Evolutionary conservation across 805 yeast genomes (phyloP).

Genomic region (Metschnikowia chrysomelidarum): DNA sequence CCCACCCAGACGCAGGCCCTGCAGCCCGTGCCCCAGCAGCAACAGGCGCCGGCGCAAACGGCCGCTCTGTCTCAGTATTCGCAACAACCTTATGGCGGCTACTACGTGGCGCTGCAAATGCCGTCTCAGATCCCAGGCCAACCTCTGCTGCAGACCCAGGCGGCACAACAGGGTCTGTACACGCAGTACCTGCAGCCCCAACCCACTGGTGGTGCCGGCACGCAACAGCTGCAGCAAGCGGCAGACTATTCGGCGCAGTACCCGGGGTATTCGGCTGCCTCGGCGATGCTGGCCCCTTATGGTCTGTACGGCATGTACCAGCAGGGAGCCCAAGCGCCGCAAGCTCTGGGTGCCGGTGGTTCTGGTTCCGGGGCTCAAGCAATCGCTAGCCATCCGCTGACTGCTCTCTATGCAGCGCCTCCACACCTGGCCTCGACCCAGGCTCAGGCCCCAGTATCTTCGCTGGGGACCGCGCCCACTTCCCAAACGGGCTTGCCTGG

Average conservation of each 20-base stretch:
- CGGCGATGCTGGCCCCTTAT: slow-evolving; percentile 14
- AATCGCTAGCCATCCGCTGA: slow-evolving; percentile 14
- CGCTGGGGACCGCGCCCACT: slow-evolving; percentile 26
- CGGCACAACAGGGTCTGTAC: slow-evolving; percentile 10
- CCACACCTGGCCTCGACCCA: slow-evolving; percentile 11
- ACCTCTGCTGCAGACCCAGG: slow-evolving; percentile 12
- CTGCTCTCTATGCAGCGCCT: slow-evolving; percentile 14
- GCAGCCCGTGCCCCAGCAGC: slow-evolving; percentile 6
- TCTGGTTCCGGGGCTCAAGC: slow-evolving; percentile 4
- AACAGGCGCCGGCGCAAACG: slow-evolving; percentile 7
- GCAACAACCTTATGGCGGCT: slow-evolving; percentile 15
- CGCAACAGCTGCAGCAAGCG: slow-evolving; percentile 11
- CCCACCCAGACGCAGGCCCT: slow-evolving; percentile 13
- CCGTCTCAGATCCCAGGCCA: slow-evolving; percentile 1
- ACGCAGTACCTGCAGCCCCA: slow-evolving; percentile 12
- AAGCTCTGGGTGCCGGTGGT: slow-evolving; percentile 5
- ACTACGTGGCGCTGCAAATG: slow-evolving; percentile 1
- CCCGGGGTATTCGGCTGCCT: slow-evolving; percentile 15
- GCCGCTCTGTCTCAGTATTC: slow-evolving; percentile 11
- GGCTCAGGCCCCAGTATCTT: slow-evolving; percentile 13
- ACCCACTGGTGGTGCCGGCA: neutral
- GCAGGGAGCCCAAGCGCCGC: slow-evolving; percentile 15
- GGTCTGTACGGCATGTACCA: slow-evolving; percentile 20
- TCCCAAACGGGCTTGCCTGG: slow-evolving; percentile 20
- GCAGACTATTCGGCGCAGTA: slow-evolving; percentile 18